A percentile compares a stretch with the other conserved stretches of the same genome.
Conservation (phyloP, 2,329 filamentous ascomycete species). For the Colletotrichum kahawae region DNA sequence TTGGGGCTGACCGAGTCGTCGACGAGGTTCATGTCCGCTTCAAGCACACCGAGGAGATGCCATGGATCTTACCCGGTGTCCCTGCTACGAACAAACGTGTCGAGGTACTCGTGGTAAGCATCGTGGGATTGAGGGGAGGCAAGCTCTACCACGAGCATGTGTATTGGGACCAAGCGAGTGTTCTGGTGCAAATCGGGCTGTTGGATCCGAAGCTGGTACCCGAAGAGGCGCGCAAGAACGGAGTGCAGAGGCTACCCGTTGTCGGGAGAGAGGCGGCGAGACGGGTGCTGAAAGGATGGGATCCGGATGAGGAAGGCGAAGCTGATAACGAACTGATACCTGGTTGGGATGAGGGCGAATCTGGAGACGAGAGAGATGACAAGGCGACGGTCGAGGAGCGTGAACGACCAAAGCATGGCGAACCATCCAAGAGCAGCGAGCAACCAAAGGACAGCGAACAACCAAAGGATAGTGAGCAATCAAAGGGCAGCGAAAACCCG, state of each 20-base stretch:
- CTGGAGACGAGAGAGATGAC: not conserved
- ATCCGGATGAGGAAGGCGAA: constrained; percentile 43
- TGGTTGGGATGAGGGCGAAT: constrained; percentile 34
- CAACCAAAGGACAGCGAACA: not conserved
- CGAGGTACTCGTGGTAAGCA: constrained; percentile 61
- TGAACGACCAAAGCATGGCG: not conserved
- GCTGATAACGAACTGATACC: constrained; percentile 47
- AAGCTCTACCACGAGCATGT: constrained; percentile 68
- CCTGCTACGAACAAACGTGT: constrained; percentile 58
- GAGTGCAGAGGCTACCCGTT: constrained; percentile 42
- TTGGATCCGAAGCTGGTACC: constrained; percentile 48
- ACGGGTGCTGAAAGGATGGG: constrained; percentile 36
- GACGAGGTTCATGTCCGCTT: constrained; percentile 67
- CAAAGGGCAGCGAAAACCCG: not conserved
- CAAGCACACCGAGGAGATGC: constrained; percentile 60
- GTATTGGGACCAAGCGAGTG: constrained; percentile 68
- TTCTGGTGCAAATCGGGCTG: constrained; percentile 63
- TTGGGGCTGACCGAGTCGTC: constrained; percentile 68
- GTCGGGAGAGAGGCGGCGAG: constrained; percentile 44
- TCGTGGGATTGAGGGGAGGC: constrained; percentile 65
- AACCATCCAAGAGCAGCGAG: not conserved
- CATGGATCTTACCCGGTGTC: constrained; percentile 66
- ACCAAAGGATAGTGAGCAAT: not conserved
- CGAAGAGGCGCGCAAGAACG: constrained; percentile 34
- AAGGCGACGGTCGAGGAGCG: not conserved